Conservation (phyloP, 768 basidiomycete genomes). For the Wakefieldia striispora region DNA sequence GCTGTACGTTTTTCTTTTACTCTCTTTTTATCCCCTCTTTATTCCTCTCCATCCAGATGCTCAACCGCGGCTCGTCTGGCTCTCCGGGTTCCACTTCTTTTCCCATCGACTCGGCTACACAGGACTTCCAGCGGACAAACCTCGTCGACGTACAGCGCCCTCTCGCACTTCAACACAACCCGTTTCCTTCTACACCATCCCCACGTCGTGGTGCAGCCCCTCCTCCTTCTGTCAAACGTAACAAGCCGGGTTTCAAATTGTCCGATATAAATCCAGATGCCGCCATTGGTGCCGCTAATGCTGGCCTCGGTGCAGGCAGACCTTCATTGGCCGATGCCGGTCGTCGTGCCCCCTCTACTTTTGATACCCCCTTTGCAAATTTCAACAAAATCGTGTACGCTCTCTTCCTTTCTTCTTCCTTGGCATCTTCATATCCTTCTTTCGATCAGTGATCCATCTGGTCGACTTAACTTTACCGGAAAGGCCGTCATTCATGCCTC, state of each 20-base stretch:
- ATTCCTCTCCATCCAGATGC: constrained; percentile 39
- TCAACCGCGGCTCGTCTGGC: constrained; percentile 37
- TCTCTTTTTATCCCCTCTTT: constrained; percentile 10
- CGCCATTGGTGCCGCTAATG: constrained; percentile 56
- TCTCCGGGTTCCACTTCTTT: constrained; percentile 25
- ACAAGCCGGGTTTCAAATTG: constrained; percentile 57
- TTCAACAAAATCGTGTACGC: constrained; percentile 93
- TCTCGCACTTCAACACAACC: constrained; percentile 33
- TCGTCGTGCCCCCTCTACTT: constrained; percentile 39
- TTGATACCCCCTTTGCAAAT: constrained; percentile 83
- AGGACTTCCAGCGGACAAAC: constrained; percentile 39
- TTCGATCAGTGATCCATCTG: constrained; percentile 79
- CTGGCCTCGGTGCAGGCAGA: constrained; percentile 70
- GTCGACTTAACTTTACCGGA: constrained; percentile 89
- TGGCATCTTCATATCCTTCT: constrained; percentile 1
- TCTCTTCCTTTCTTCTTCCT: constrained; percentile 6
- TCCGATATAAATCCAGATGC: constrained; percentile 56
- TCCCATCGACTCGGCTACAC: constrained; percentile 41
- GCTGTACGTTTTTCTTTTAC: constrained; percentile 51
- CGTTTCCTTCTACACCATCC: constrained; percentile 33
- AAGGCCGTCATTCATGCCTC: constrained; percentile 91
- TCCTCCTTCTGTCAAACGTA: constrained; percentile 41
- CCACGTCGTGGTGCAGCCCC: constrained; percentile 32
- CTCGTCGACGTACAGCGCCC: constrained; percentile 29
- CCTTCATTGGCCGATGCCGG: constrained; percentile 46